A percentile compares a stretch with the other conserved stretches of the same genome.
Conservation (phyloP, 176 grass and related monocot genomes). For the Rhynchospora breviuscula region DNA sequence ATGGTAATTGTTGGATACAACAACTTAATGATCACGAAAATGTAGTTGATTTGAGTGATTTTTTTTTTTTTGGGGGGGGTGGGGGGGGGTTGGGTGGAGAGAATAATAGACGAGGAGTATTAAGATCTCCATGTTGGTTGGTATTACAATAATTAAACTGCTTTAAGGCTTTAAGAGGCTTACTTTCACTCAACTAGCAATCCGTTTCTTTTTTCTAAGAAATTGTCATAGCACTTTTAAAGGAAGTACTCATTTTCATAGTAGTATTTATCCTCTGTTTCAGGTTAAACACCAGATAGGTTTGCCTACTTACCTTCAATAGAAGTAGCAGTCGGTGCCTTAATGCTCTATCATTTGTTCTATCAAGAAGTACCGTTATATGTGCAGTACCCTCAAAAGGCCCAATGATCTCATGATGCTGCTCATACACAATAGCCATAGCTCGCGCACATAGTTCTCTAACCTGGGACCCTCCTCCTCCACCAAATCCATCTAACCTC, state of each 20-base stretch:
- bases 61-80: neutral
- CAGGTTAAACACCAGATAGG: neutral
- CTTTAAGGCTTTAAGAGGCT: neutral
- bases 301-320: slow-evolving; percentile 47
- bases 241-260: neutral
- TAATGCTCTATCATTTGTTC: slow-evolving; percentile 91
- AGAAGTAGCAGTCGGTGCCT: slow-evolving; percentile 77
- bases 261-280: neutral
- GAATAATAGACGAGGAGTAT: neutral
- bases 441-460: slow-evolving; percentile 97
- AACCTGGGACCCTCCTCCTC: slow-evolving; percentile 88
- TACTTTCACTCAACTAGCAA: neutral
- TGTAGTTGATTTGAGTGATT: neutral
- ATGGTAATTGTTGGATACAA: neutral
- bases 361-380: slow-evolving; percentile 91
- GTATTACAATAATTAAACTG: neutral
- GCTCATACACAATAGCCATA: slow-evolving; percentile 98
- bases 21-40: neutral
- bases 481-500: slow-evolving; percentile 97
- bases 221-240: neutral
- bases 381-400: slow-evolving; percentile 95
- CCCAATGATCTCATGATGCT: slow-evolving; percentile 85
- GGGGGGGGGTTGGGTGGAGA: neutral
- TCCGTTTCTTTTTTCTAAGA: neutral
- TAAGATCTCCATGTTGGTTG: neutral